Percentiles rank a stretch among this genome's conserved stretches.
Conservation (phyloP, 2,329 filamentous ascomycete genomes). For the Fonsecaea pedrosoi region DNA sequence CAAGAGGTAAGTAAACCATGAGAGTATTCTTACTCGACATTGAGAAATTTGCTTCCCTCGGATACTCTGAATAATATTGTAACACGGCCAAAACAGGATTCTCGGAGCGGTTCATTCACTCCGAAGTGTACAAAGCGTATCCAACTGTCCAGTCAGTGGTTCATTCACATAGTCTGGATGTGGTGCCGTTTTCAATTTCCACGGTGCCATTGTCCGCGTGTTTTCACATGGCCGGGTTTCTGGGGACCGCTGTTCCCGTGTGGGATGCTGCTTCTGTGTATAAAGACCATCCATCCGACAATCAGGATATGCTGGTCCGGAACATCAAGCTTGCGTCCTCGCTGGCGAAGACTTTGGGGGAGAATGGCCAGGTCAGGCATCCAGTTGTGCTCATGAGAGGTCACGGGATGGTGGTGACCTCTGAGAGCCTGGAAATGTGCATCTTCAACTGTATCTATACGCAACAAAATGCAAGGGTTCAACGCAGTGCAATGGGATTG, state of each 20-base stretch:
- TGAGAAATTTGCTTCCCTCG: background rate
- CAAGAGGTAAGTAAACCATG: constrained; percentile 6
- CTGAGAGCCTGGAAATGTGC: constrained; percentile 17
- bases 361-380: constrained; percentile 13
- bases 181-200: constrained; percentile 12
- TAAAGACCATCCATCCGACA: constrained; percentile 12
- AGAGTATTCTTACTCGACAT: background rate
- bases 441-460: constrained; percentile 17
- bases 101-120: constrained; percentile 17
- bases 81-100: constrained; percentile 3
- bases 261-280: constrained; percentile 16
- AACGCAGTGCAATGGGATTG: background rate
- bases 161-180: constrained; percentile 10
- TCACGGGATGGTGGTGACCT: constrained; percentile 15
- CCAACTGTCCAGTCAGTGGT: constrained; percentile 15
- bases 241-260: constrained; percentile 12
- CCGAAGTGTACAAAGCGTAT: constrained; percentile 17
- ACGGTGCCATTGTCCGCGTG: constrained; percentile 6
- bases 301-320: constrained; percentile 15
- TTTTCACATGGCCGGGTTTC: constrained; percentile 19
- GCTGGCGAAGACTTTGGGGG: constrained; percentile 4
- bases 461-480: constrained; percentile 15
- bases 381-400: constrained; percentile 20
- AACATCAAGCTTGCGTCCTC: constrained; percentile 15
- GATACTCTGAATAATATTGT: background rate